These are phyloP conservation scores for Phytophthora pini DNA, from an alignment of 352 stramenopile genomes.

Conservation along the genomic window DNA sequence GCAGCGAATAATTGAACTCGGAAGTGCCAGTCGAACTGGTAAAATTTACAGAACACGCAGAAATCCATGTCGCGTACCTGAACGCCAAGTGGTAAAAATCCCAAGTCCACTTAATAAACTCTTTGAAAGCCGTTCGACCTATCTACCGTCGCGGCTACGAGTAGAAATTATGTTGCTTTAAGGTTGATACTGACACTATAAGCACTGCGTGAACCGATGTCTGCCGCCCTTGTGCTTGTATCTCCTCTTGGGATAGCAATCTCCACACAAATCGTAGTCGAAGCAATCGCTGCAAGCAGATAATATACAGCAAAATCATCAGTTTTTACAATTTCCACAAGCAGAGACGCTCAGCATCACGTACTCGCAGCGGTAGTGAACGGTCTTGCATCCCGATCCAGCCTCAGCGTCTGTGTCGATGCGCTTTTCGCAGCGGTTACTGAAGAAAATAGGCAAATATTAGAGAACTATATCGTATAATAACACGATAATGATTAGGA, in stretches of 20 bases:
- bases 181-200: conserved; percentile 34
- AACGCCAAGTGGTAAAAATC: no score
- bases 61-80: no score
- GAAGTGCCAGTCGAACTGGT: no score
- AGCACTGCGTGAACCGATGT: conserved; percentile 48
- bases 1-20: no score
- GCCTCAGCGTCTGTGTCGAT: conserved; percentile 40
- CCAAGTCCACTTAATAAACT: neutral
- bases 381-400: conserved; percentile 26
- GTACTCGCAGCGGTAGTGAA: conserved; percentile 48
- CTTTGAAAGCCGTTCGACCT: conserved; percentile 3
- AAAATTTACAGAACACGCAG: no score
- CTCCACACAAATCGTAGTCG: conserved; percentile 72
- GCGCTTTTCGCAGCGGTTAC: conserved; percentile 39
- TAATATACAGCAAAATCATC: conserved; percentile 5
- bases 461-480: neutral
- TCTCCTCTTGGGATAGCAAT: conserved; percentile 52
- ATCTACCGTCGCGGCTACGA: conserved; percentile 18
- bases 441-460: conserved; percentile 15
- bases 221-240: conserved; percentile 44
- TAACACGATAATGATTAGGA: neutral
- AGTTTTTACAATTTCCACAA: neutral
- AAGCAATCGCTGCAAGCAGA: conserved; percentile 67
- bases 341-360: conserved; percentile 2
- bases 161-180: conserved; percentile 10